phyloP scores from a whole-genome alignment of 2,329 filamentous ascomycete genomes.

The Colletotrichum euphorbiae region DNA sequence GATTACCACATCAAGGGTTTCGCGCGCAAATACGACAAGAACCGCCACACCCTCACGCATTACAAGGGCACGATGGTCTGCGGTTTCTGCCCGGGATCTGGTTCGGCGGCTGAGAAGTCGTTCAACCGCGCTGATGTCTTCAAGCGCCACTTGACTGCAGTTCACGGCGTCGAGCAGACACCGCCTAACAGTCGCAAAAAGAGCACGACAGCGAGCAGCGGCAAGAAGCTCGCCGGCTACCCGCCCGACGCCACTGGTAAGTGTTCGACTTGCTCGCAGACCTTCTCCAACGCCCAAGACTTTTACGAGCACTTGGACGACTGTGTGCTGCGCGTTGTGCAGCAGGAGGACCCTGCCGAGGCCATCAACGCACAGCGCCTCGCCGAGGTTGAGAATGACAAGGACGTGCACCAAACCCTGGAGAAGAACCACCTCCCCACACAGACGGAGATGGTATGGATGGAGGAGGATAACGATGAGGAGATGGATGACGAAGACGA shows the following conservation, averaged over 20 bases:
- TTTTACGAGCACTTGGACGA: conserved; percentile 97
- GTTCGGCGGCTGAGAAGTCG: conserved; percentile 90
- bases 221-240: conserved; percentile 77
- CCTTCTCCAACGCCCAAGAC: conserved; percentile 93
- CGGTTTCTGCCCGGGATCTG: conserved; percentile 91
- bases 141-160: conserved; percentile 90
- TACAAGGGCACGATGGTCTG: conserved; percentile 99
- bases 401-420: conserved; percentile 70
- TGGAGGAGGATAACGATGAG: conserved; percentile 60
- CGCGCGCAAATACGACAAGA: conserved; percentile 96
- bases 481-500: conserved; percentile 63
- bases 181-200: conserved; percentile 92
- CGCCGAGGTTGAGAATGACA: conserved; percentile 73
- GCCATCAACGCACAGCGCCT: conserved; percentile 76
- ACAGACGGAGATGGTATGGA: conserved; percentile 52
- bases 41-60: conserved; percentile 91
- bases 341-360: conserved; percentile 77
- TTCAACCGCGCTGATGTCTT: conserved; percentile 97
- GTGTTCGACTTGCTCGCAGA: conserved; percentile 93
- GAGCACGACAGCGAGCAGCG: conserved; percentile 54
- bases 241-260: conserved; percentile 87
- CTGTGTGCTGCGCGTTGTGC: conserved; percentile 77
- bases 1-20: conserved; percentile 95
- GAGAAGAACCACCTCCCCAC: conserved; percentile 71
- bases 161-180: conserved; percentile 93